These are phyloP conservation scores for Beauveria varroae DNA, from an alignment of 2,329 filamentous ascomycete species.

Conservation along the genomic window DNA sequence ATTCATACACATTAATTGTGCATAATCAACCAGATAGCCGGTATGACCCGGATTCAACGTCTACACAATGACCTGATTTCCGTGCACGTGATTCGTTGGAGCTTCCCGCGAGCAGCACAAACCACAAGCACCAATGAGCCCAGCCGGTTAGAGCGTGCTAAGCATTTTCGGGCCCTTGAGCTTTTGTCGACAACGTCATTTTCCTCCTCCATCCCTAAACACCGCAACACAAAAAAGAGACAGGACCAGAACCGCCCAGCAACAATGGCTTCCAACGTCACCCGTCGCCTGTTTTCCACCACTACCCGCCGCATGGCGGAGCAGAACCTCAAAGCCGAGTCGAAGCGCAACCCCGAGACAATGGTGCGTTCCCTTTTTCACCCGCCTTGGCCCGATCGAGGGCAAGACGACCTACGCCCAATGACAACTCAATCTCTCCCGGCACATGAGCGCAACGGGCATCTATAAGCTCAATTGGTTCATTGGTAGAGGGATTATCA, in stretches of 20 bases:
- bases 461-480: background rate
- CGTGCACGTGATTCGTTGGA: conserved; percentile 11
- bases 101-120: background rate
- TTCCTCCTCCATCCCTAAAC: background rate
- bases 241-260: background rate
- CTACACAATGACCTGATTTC: conserved; percentile 4
- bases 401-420: background rate
- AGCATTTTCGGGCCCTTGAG: background rate
- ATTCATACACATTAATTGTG: background rate
- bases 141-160: background rate
- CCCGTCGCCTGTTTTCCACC: conserved; percentile 50
- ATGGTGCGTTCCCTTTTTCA: conserved; percentile 35
- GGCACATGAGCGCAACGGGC: background rate
- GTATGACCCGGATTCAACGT: conserved; percentile 3
- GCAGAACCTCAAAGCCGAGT: conserved; percentile 47
- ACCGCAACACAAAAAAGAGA: background rate
- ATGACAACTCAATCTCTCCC: no score
- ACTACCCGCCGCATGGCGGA: conserved; percentile 43
- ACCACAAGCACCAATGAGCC: background rate
- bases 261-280: conserved; percentile 45
- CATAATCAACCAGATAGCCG: background rate
- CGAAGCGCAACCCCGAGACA: conserved; percentile 45
- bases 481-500: background rate
- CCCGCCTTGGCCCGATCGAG: background rate
- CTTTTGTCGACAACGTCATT: conserved; percentile 9